These are phyloP conservation scores for Sporobolomyces phaffii DNA, from an alignment of 768 basidiomycete genomes.

Conservation along the genomic window DNA sequence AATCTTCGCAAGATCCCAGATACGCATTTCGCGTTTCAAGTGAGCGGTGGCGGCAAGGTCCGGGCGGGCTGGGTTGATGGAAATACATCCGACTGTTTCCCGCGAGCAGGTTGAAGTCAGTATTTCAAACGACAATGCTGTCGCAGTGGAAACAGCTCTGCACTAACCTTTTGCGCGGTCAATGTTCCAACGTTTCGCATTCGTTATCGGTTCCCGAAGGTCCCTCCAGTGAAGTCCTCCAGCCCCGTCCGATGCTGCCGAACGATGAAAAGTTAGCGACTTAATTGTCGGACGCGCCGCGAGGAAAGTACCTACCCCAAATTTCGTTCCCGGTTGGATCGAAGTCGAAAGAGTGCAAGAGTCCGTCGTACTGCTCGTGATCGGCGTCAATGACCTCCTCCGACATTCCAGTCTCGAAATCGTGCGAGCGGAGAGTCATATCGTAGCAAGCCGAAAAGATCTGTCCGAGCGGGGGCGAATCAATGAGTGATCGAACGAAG, in stretches of 20 bases:
- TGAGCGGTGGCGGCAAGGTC: constrained; percentile 37
- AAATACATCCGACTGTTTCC: constrained; percentile 34
- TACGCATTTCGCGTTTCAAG: constrained; percentile 34
- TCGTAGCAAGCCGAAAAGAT: constrained; percentile 49
- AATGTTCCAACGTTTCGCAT: constrained; percentile 39
- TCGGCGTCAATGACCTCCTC: constrained; percentile 45
- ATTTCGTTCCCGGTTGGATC: constrained; percentile 41
- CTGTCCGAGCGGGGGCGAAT: constrained; percentile 16
- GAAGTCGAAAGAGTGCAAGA: constrained; percentile 49
- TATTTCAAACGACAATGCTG: no score
- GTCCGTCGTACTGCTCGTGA: constrained; percentile 41
- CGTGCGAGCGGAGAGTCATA: constrained; percentile 47
- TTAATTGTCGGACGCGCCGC: no score
- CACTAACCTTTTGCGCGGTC: constrained; percentile 25
- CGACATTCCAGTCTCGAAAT: constrained; percentile 45
- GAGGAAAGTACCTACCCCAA: constrained; percentile 46
- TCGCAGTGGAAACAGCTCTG: no score
- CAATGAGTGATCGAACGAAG: neutral
- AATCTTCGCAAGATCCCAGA: constrained; percentile 38
- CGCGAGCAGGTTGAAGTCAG: neutral
- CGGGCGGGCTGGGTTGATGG: constrained; percentile 35
- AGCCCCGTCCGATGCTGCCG: constrained; percentile 29
- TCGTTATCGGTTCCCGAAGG: constrained; percentile 27
- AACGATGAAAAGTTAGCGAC: constrained; percentile 15
- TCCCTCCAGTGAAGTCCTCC: constrained; percentile 34